Evolutionary conservation across 345 rosid species (phyloP).

Genomic region (Linum trigynum): DNA sequence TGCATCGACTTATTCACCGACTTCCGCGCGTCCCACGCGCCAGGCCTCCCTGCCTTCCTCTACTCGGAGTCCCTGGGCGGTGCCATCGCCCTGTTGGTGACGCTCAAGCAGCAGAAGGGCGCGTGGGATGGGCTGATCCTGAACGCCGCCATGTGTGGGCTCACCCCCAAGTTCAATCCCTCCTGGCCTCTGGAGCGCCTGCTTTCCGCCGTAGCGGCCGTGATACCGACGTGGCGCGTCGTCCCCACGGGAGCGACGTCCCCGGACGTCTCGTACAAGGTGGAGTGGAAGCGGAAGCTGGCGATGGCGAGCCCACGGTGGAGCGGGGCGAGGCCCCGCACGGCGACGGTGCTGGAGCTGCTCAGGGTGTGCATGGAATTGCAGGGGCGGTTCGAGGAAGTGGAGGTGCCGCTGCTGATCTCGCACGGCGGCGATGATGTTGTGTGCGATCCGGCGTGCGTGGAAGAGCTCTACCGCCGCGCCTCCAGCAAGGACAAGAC

Average conservation of each 20-base stretch:
- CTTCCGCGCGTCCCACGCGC: conserved; percentile 46
- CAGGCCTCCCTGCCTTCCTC: conserved; percentile 57
- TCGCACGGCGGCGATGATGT: conserved; percentile 75
- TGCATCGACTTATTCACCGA: conserved; percentile 54
- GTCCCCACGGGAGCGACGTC: conserved; percentile 73
- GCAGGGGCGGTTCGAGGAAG: conserved; percentile 71
- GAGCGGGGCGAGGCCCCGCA: conserved; percentile 51
- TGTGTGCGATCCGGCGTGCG: conserved; percentile 72
- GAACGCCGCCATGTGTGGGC: conserved; percentile 93
- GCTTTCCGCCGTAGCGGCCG: conserved; percentile 48
- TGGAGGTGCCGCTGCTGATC: conserved; percentile 62
- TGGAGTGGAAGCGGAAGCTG: conserved; percentile 66
- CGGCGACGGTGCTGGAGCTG: conserved; percentile 79
- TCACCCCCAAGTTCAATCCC: conserved; percentile 79
- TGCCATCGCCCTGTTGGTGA: conserved; percentile 66
- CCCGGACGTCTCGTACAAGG: conserved; percentile 62
- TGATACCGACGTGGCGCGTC: conserved; percentile 85
- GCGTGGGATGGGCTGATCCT: conserved; percentile 74
- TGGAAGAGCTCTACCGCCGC: conserved; percentile 55
- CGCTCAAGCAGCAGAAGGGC: conserved; percentile 43
- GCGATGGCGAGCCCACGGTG: conserved; percentile 62
- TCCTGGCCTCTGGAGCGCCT: conserved; percentile 87
- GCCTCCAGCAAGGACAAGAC: conserved; percentile 65
- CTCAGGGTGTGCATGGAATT: conserved; percentile 62
- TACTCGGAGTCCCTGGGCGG: conserved; percentile 93